phyloP scores from a whole-genome alignment of 2,329 filamentous ascomycete genomes.

The Pseudopithomyces chartarum region DNA sequence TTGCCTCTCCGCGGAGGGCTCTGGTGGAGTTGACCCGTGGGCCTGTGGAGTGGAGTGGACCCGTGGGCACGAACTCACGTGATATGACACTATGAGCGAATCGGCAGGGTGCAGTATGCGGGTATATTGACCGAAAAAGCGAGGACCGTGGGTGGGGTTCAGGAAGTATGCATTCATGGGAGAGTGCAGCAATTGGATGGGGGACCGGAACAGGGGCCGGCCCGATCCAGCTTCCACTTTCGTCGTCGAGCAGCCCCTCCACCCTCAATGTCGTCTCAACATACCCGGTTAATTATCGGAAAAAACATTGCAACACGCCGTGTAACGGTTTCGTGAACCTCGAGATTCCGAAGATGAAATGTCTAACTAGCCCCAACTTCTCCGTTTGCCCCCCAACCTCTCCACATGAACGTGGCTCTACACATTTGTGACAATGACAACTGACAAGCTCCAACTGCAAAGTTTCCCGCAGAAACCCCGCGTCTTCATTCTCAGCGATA shows the following conservation, averaged over 20 bases:
- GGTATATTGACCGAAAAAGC: neutral
- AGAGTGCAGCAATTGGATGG: neutral
- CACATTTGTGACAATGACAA: conserved; percentile 23
- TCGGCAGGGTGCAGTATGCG: too few species aligned
- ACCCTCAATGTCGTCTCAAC: neutral
- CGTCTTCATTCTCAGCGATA: conserved; percentile 48
- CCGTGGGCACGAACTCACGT: too few species aligned
- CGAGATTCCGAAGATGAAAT: conserved; percentile 1
- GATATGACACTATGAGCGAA: too few species aligned
- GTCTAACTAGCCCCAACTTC: neutral
- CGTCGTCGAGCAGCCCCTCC: neutral
- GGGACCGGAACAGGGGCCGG: neutral
- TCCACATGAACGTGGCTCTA: neutral
- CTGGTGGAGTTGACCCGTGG: too few species aligned
- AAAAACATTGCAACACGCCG: neutral
- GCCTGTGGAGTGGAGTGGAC: too few species aligned
- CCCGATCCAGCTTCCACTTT: conserved; percentile 5
- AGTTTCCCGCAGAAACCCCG: conserved; percentile 41
- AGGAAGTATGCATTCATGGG: neutral
- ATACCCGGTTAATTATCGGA: neutral
- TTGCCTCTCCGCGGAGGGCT: too few species aligned
- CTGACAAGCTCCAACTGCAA: conserved; percentile 36
- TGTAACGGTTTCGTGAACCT: conserved; percentile 2
- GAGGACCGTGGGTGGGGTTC: neutral
- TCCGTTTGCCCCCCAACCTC: neutral